phyloP scores from a whole-genome alignment of 805 yeast species.

The Kodamaea laetipori region DNA sequence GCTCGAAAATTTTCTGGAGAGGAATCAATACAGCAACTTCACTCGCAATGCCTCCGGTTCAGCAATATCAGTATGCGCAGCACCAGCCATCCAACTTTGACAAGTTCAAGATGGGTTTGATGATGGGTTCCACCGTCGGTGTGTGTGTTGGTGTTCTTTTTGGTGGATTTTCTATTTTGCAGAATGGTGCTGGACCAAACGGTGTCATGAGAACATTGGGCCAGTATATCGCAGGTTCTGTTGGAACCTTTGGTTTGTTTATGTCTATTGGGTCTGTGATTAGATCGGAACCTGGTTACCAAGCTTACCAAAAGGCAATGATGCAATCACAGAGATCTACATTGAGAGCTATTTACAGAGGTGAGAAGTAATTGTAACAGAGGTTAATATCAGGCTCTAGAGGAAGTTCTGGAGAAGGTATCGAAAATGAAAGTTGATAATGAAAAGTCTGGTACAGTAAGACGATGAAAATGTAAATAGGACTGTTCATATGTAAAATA shows the following conservation, averaged over 20 bases:
- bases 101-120: constrained; percentile 96
- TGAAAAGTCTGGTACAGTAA: background rate
- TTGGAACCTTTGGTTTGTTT: constrained; percentile 93
- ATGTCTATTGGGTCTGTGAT: constrained; percentile 95
- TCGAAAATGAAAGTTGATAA: no score
- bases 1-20: constrained; percentile 11
- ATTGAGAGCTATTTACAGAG: constrained; percentile 32
- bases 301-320: constrained; percentile 30
- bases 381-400: background rate
- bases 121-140: constrained; percentile 94
- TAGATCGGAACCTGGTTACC: constrained; percentile 61
- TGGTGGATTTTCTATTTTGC: constrained; percentile 89
- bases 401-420: background rate
- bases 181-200: constrained; percentile 97
- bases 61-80: constrained; percentile 56
- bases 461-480: constrained; percentile 1
- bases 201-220: constrained; percentile 97
- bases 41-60: constrained; percentile 61
- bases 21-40: constrained; percentile 6
- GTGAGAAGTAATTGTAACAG: background rate
- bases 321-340: constrained; percentile 30
- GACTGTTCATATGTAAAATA: constrained; percentile 3
- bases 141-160: constrained; percentile 93
- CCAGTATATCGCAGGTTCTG: constrained; percentile 94
- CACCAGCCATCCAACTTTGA: constrained; percentile 85